phyloP scores from a whole-genome alignment of 2,329 filamentous ascomycete genomes.

The Botrytis pseudocinerea region DNA sequence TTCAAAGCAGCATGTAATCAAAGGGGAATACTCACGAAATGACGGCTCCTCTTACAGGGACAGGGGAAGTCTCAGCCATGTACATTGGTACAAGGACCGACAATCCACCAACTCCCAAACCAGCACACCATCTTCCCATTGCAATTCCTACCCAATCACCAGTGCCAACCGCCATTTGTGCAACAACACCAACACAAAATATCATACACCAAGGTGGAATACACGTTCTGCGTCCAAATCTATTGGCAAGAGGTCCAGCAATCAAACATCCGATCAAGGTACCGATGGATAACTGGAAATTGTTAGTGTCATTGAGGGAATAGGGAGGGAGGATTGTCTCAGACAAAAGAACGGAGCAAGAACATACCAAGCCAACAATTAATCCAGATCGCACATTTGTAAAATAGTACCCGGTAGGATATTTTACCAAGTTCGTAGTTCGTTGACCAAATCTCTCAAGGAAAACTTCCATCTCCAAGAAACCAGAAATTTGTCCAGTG shows the following conservation, averaged over 20 bases:
- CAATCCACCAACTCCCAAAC: conserved; percentile 66
- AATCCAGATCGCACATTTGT: conserved; percentile 62
- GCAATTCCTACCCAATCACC: conserved; percentile 62
- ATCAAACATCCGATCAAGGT: conserved; percentile 79
- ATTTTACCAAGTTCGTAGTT: conserved; percentile 30
- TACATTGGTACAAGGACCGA: conserved; percentile 68
- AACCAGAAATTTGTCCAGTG: conserved; percentile 51
- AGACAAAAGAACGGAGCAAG: not conserved
- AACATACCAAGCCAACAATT: conserved; percentile 54
- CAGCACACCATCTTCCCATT: conserved; percentile 65
- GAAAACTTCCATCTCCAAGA: conserved; percentile 62
- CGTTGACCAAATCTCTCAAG: conserved; percentile 53
- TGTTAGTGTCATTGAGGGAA: not conserved
- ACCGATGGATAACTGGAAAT: conserved; percentile 63
- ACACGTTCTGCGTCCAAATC: conserved; percentile 59
- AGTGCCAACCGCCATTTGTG: conserved; percentile 60
- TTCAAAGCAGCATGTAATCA: not conserved
- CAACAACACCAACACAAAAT: conserved; percentile 64
- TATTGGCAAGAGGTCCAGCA: conserved; percentile 69
- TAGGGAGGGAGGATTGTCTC: not conserved
- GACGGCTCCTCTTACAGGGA: conserved; percentile 62
- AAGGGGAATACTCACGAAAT: conserved; percentile 47
- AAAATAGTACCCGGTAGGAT: conserved; percentile 46
- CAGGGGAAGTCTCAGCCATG: conserved; percentile 63
- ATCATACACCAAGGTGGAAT: conserved; percentile 56